Base-by-base conservation (phyloP, 2,329 filamentous ascomycete genomes). In the Neocucurbitaria cava region DNA sequence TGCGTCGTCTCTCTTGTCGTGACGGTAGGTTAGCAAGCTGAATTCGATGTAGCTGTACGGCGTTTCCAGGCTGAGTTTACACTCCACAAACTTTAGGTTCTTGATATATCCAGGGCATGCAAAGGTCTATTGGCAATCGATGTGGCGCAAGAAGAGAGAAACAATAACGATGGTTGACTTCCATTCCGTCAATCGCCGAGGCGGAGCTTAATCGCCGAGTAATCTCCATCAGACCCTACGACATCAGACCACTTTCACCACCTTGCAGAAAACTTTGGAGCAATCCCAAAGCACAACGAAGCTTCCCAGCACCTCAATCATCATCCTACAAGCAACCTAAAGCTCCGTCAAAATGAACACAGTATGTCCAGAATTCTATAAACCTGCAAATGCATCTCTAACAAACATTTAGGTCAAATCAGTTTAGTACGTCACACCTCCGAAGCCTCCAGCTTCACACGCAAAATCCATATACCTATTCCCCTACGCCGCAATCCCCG, bases 341-440 rank as follows among this genome's bases (percentile, higher is more conserved):
- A 20, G 33, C 28, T 38, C 61, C 38, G 4, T 36, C 18, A 74
- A 28, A 53, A 84, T 84, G 82, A 84, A 84, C 70, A 84, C 82
- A 46, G 82, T 83, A 76, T 63, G 81, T 67, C 39, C 20, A 47
- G 9, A 33, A 28, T 9, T 21, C 18, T 10, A 31, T 15, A 23
- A 6, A 5, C 3, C 7, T 4, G 35, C n/a, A n/a, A 43, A 39
- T 8, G 2, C 10, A 30, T 18, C 46, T n/a, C 62, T 69, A 61
- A 73, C 52, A 54, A 31, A 39, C n/a, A 31, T 23, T n/a, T 66
- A 85, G 82, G 78, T 85, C 56, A 78, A 79, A 78, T 86, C 83
- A 60, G 85, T 84, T 62, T 85, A 83, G 83, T 85, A 79, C 77
- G 80, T 74, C 70, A 70, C 56, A 49, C 21, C 28, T 21, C 17